A percentile compares a stretch with the other conserved stretches of the same genome.
These are phyloP conservation scores for Pythium guiyangense DNA, from an alignment of 352 stramenopile species.

Conservation along the genomic window DNA sequence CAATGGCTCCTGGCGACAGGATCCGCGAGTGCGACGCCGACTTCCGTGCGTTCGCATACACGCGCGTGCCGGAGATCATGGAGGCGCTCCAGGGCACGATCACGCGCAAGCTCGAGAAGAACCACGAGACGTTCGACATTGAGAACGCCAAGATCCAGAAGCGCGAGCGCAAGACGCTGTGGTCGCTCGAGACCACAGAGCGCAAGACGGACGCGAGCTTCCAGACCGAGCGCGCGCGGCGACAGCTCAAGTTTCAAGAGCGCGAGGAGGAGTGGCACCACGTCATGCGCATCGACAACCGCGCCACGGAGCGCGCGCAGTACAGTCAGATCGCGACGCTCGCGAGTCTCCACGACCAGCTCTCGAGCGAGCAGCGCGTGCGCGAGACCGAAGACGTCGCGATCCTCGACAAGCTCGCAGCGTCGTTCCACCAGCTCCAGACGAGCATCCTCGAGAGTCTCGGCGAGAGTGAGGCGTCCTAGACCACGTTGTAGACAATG, in stretches of 20 bases:
- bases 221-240: slow-evolving; percentile 59
- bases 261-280: slow-evolving; percentile 61
- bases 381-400: slow-evolving; percentile 67
- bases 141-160: slow-evolving; percentile 92
- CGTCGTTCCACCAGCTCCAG: slow-evolving; percentile 75
- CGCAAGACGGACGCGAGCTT: slow-evolving; percentile 55
- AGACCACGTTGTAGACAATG: no score
- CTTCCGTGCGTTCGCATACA: slow-evolving; percentile 70
- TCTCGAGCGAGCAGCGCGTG: slow-evolving; percentile 39
- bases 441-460: slow-evolving; percentile 79
- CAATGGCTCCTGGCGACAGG: slow-evolving; percentile 11
- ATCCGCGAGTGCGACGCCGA: slow-evolving; percentile 45
- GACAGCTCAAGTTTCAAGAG: slow-evolving; percentile 50
- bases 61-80: slow-evolving; percentile 86
- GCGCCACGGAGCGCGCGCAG: slow-evolving; percentile 43
- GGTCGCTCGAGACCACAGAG: slow-evolving; percentile 62
- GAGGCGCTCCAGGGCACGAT: slow-evolving; percentile 85
- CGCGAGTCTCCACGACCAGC: slow-evolving; percentile 42
- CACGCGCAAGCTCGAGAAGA: slow-evolving; percentile 87
- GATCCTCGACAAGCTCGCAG: slow-evolving; percentile 78
- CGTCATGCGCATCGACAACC: slow-evolving; percentile 67
- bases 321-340: slow-evolving; percentile 40
- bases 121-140: slow-evolving; percentile 90
- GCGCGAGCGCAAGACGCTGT: slow-evolving; percentile 85
- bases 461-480: slow-evolving; percentile 28